Percentiles rank a stretch among this genome's conserved stretches.
phyloP scores from a whole-genome alignment of 495 filamentous ascomycete genomes.

The Aspergillus carlsbadensis region DNA sequence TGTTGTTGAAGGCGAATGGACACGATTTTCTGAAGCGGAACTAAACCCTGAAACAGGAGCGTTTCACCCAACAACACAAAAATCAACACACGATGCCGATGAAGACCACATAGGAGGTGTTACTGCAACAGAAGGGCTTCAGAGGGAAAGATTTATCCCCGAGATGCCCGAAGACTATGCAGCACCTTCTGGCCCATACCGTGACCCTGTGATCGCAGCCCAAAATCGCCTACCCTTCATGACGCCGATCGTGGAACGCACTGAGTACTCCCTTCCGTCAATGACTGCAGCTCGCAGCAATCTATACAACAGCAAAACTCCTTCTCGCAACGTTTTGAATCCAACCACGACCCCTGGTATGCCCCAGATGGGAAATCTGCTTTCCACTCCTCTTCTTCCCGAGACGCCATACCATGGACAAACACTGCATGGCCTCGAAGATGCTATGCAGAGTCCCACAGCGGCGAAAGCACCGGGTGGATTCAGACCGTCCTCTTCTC shows the following conservation, averaged over 20 bases:
- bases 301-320: slow-evolving; percentile 69
- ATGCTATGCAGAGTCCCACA: slow-evolving; percentile 44
- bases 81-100: slow-evolving; percentile 30
- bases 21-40: slow-evolving; percentile 74
- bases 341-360: slow-evolving; percentile 24
- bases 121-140: slow-evolving; percentile 24
- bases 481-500: slow-evolving; percentile 20
- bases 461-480: slow-evolving; percentile 50
- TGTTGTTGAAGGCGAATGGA: slow-evolving; percentile 69
- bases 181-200: slow-evolving; percentile 69
- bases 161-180: slow-evolving; percentile 85
- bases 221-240: slow-evolving; percentile 94
- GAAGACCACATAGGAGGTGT: slow-evolving; percentile 26
- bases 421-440: slow-evolving; percentile 33
- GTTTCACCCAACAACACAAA: slow-evolving; percentile 21
- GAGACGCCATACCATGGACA: slow-evolving; percentile 32
- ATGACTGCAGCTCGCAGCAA: slow-evolving; percentile 55
- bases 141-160: slow-evolving; percentile 54
- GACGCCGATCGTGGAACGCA: slow-evolving; percentile 96
- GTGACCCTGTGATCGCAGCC: slow-evolving; percentile 70
- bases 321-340: slow-evolving; percentile 52
- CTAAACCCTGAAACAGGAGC: slow-evolving; percentile 55
- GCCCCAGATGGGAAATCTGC: slow-evolving; percentile 37
- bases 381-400: slow-evolving; percentile 30
- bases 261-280: slow-evolving; percentile 76